phyloP scores from a whole-genome alignment of 768 basidiomycete species.

The Podaxis sp. region DNA sequence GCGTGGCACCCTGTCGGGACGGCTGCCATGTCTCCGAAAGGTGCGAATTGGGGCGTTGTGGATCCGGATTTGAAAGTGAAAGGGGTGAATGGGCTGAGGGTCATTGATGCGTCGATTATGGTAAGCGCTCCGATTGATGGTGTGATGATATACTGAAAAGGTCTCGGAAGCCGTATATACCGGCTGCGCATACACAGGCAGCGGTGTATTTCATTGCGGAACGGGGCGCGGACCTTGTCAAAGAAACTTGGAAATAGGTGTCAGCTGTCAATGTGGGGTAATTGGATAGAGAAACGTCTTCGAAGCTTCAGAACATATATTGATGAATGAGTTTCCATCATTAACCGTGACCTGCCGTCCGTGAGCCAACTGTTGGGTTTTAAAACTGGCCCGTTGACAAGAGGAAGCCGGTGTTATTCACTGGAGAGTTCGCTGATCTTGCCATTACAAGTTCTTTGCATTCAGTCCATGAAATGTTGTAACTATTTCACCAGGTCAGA shows the following conservation, averaged over 20 bases:
- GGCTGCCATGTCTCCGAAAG: constrained; percentile 16
- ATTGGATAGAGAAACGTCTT: too few relatives aligned
- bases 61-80: constrained; percentile 19
- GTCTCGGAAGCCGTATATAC: neutral
- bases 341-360: too few relatives aligned
- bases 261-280: too few relatives aligned
- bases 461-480: too few relatives aligned
- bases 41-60: constrained; percentile 15
- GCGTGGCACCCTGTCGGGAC: constrained; percentile 13
- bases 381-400: too few relatives aligned
- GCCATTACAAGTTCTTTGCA: too few relatives aligned
- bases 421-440: too few relatives aligned
- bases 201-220: constrained; percentile 16
- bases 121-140: neutral
- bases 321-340: too few relatives aligned
- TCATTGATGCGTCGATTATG: constrained; percentile 19
- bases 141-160: neutral
- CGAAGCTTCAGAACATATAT: too few relatives aligned
- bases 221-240: constrained; percentile 14
- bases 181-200: constrained; percentile 1
- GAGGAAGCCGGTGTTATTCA: too few relatives aligned
- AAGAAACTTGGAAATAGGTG: neutral
- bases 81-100: constrained; percentile 12
- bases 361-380: too few relatives aligned
- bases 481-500: too few relatives aligned